Evolutionary conservation across 2,329 filamentous ascomycete species (phyloP).

Genomic region (Venturia nashicola): DNA sequence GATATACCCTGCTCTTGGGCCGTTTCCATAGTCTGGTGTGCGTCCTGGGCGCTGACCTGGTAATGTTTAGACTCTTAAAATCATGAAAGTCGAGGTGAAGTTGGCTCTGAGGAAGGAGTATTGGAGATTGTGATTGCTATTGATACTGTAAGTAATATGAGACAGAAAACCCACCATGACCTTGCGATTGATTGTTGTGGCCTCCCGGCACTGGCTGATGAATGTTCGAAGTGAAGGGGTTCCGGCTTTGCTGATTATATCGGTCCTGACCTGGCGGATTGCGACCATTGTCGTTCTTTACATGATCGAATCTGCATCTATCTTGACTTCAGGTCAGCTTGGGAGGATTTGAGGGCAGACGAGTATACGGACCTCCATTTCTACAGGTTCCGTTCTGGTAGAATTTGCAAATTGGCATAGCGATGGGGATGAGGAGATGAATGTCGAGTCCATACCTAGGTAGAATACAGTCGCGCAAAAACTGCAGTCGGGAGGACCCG

Average conservation of each 20-base stretch:
- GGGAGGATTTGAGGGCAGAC: neutral
- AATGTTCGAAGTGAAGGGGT: neutral
- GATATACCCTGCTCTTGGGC: neutral
- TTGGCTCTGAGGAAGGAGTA: too few relatives aligned
- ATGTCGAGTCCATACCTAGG: neutral
- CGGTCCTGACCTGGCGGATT: neutral
- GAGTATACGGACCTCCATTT: constrained; percentile 42
- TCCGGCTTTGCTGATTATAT: neutral
- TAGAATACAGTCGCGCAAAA: too few relatives aligned
- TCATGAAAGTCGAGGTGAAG: too few relatives aligned
- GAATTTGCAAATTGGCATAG: constrained; percentile 46
- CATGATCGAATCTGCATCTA: constrained; percentile 48
- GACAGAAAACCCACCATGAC: neutral
- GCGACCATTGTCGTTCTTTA: constrained; percentile 15
- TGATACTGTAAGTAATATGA: too few relatives aligned
- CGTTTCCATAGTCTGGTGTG: neutral
- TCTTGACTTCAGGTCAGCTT: constrained; percentile 28
- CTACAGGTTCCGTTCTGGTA: constrained; percentile 54
- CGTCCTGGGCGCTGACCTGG: neutral
- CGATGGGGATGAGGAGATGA: neutral
- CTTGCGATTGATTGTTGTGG: neutral
- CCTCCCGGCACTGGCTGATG: neutral
- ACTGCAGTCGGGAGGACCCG: too few relatives aligned
- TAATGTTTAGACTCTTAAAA: too few relatives aligned
- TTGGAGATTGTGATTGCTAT: too few relatives aligned